Base-by-base conservation (phyloP, 2,329 filamentous ascomycete species). In the Cryphonectria nitschkei region DNA sequence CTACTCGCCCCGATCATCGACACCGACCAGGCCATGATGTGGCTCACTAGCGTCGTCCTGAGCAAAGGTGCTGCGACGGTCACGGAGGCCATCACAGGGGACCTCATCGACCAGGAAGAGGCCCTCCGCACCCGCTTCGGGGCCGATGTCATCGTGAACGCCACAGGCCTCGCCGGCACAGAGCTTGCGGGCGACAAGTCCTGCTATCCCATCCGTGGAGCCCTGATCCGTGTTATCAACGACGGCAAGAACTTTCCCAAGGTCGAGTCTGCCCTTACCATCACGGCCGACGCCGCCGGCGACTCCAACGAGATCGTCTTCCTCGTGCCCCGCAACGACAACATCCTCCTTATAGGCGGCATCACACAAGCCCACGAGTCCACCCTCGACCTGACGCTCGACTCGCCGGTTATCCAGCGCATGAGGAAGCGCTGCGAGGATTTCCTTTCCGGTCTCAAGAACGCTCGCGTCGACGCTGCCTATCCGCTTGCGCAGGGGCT, bases 1-100 rank as follows among this genome's bases (percentile, higher is more conserved):
- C 75, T 82, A 65, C 75, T 82, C 62, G 80, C 83, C 0, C 84
- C 83, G 0, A 77, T 84, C 67, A 84, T 85, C 70, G 82, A 85
- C 73, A 84, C 83, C 0, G 83, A 85, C 73, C 73, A 77, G 56
- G 79, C 79, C 41, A 85, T 84, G 82, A 72, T 74, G 32, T 84
- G 79, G 76, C 75, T 84, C 65, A 82, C 78, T 72, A 75, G 76
- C 46, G 78, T 84, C 1, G 81, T 85, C 34, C 72, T 79, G 41
- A 73, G 75, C 58, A 85, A 85, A 72, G 83, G 83, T 19, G 82
- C 81, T 8, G 73, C 70, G 16, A 73, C 83, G 26, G 76, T 81
- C 52, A 83, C 81, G 0, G 79, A 81, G 62, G 78, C 79, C 2
- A 78, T 84, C 67, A 70, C 76, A 1, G 76, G 78, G 9, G 79